A percentile compares a stretch with the other conserved stretches of the same genome.
phyloP scores from a whole-genome alignment of 768 basidiomycete species.

The Hypsizygus marmoreus region DNA sequence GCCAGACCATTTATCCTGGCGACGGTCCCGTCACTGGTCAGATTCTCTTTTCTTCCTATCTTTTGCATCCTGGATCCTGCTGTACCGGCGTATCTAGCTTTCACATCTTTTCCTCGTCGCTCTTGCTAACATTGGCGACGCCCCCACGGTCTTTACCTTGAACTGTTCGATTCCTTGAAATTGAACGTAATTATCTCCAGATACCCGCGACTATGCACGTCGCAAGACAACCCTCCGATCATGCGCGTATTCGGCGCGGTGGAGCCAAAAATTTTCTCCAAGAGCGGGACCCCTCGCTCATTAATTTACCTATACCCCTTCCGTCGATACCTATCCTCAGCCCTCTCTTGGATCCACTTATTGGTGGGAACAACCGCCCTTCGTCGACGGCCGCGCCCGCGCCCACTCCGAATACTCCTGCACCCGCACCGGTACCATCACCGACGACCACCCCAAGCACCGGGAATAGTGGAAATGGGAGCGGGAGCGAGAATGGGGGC shows the following conservation, averaged over 20 bases:
- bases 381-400: slow-evolving; percentile 14
- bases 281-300: slow-evolving; percentile 40
- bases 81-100: not conserved
- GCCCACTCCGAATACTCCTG: slow-evolving; percentile 15
- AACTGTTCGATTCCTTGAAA: not conserved
- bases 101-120: slow-evolving; percentile 5
- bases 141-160: slow-evolving; percentile 22
- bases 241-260: slow-evolving; percentile 8
- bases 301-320: slow-evolving; percentile 37
- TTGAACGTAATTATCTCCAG: not conserved
- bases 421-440: slow-evolving; percentile 10
- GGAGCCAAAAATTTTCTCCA: slow-evolving; percentile 9
- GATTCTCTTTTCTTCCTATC: not conserved
- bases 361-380: slow-evolving; percentile 27
- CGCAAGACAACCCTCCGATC: slow-evolving; percentile 6
- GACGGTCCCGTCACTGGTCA: not conserved
- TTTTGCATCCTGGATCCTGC: not conserved
- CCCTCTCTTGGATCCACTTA: slow-evolving; percentile 35
- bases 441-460: slow-evolving; percentile 4
- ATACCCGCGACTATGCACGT: slow-evolving; percentile 11
- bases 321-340: slow-evolving; percentile 43
- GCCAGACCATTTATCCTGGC: slow-evolving; percentile 7
- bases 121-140: not conserved
- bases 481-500: not conserved
- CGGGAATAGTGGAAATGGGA: slow-evolving; percentile 11